These are phyloP conservation scores for Taphrina pruni DNA, from an alignment of 1,139 yeast species.

Conservation along the genomic window DNA sequence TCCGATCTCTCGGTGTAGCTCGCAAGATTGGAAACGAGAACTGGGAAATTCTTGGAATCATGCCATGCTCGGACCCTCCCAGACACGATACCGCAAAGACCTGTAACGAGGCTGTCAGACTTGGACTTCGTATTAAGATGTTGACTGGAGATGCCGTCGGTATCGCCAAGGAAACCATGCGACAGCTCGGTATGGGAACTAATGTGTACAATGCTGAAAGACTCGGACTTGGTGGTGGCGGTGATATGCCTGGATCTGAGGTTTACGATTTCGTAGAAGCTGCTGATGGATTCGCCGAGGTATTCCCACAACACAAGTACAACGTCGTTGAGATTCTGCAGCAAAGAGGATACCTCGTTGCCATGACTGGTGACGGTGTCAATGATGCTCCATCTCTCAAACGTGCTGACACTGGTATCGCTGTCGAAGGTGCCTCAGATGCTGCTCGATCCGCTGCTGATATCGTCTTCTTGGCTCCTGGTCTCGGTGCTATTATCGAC, in stretches of 20 bases:
- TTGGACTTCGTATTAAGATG: conserved; percentile 73
- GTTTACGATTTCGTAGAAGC: conserved; percentile 78
- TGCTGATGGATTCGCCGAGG: conserved; percentile 83
- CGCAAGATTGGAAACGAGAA: conserved; percentile 74
- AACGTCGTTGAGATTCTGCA: conserved; percentile 78
- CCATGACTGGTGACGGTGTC: conserved; percentile 85
- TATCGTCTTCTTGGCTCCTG: conserved; percentile 79
- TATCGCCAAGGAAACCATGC: conserved; percentile 73
- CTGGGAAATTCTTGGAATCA: conserved; percentile 75
- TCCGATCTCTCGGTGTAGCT: conserved; percentile 76
- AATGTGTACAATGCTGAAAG: conserved; percentile 75
- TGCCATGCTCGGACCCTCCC: conserved; percentile 79
- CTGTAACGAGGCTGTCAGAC: conserved; percentile 67
- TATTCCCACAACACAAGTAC: conserved; percentile 81
- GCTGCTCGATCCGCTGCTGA: conserved; percentile 83
- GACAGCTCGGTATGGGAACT: conserved; percentile 73
- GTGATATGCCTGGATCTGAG: conserved; percentile 75
- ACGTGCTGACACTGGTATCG: conserved; percentile 83
- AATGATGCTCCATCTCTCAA: conserved; percentile 79
- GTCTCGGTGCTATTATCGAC: conserved; percentile 78
- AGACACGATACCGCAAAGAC: conserved; percentile 75
- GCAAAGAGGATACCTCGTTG: conserved; percentile 77
- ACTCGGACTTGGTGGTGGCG: conserved; percentile 74
- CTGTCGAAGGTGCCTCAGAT: conserved; percentile 81
- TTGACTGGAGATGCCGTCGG: conserved; percentile 79